phyloP scores from a whole-genome alignment of 2,329 filamentous ascomycete species.

The Pseudocercospora eumusae region DNA sequence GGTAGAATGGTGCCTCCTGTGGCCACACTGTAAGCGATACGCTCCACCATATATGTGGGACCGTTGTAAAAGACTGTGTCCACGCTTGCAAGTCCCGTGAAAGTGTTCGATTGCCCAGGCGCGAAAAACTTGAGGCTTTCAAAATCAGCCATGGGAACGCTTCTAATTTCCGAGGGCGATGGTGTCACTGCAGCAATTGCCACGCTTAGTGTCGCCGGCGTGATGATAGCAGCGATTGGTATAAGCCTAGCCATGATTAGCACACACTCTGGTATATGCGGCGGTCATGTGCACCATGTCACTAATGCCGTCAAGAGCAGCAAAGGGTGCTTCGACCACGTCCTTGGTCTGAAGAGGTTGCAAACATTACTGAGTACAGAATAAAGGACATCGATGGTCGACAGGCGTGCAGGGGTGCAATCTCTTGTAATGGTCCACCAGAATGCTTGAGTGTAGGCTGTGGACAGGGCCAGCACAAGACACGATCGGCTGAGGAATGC shows the following conservation, averaged over 20 bases:
- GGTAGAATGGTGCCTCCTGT: neutral
- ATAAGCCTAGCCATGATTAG: neutral
- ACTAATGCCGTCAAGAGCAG: neutral
- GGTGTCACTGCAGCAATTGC: slow-evolving; percentile 6
- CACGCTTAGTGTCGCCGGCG: slow-evolving; percentile 12
- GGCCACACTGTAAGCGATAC: neutral
- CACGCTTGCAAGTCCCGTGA: neutral
- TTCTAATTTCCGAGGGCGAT: neutral
- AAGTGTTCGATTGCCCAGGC: neutral
- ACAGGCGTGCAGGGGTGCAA: neutral
- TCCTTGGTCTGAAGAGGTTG: neutral
- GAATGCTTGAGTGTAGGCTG: slow-evolving; percentile 16
- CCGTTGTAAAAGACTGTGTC: slow-evolving; percentile 12
- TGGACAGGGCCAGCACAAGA: slow-evolving; percentile 9
- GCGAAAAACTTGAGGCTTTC: slow-evolving; percentile 11
- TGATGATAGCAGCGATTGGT: slow-evolving; percentile 9
- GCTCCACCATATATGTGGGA: neutral
- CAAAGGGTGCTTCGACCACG: slow-evolving; percentile 3
- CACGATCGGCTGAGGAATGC: slow-evolving; percentile 16
- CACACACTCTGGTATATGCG: neutral
- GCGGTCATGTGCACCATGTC: neutral
- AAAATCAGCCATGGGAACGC: slow-evolving; percentile 9
- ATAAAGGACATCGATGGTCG: slow-evolving; percentile 2
- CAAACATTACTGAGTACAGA: slow-evolving; percentile 4
- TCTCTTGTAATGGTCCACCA: neutral